Conservation (phyloP, 345 rosid species). For the Salix udensis region DNA sequence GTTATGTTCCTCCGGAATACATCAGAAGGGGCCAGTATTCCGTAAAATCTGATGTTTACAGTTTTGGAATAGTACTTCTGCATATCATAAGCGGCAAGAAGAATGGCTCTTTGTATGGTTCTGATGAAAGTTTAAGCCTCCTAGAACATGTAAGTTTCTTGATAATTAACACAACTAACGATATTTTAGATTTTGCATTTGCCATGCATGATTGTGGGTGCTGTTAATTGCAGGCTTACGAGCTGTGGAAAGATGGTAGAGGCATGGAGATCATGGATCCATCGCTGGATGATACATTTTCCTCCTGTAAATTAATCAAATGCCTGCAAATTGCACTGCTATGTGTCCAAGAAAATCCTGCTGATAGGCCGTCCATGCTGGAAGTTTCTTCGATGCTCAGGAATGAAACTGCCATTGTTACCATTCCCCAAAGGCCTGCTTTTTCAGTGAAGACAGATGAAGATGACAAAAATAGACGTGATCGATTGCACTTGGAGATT, state of each 20-base stretch:
- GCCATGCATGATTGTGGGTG: neutral
- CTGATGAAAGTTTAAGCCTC: neutral
- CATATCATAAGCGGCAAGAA: slow-evolving; percentile 48
- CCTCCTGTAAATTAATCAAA: slow-evolving; percentile 14
- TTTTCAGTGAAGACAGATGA: slow-evolving; percentile 8
- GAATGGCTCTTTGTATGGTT: slow-evolving; percentile 27
- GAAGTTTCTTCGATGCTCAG: slow-evolving; percentile 26
- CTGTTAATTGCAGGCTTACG: slow-evolving; percentile 24
- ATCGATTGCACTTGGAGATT: no score
- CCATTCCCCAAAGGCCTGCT: slow-evolving; percentile 32
- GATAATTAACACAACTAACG: no score
- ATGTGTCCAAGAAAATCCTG: slow-evolving; percentile 31
- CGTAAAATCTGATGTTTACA: slow-evolving; percentile 44
- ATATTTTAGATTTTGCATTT: no score
- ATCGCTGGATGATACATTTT: slow-evolving; percentile 24
- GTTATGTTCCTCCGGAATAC: slow-evolving; percentile 53
- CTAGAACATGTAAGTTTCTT: slow-evolving; percentile 5
- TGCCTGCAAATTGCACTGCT: slow-evolving; percentile 35
- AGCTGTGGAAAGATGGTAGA: slow-evolving; percentile 17
- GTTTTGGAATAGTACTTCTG: slow-evolving; percentile 49
- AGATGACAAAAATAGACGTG: neutral
- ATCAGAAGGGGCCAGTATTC: slow-evolving; percentile 40
- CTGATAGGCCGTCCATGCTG: slow-evolving; percentile 32
- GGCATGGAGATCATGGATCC: slow-evolving; percentile 31
- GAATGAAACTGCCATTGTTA: slow-evolving; percentile 1